Evolutionary conservation across 2,329 filamentous ascomycete species (phyloP), one percentile per base, ranked within the genome.

Genomic region (Ascochyta koolunga): DNA sequence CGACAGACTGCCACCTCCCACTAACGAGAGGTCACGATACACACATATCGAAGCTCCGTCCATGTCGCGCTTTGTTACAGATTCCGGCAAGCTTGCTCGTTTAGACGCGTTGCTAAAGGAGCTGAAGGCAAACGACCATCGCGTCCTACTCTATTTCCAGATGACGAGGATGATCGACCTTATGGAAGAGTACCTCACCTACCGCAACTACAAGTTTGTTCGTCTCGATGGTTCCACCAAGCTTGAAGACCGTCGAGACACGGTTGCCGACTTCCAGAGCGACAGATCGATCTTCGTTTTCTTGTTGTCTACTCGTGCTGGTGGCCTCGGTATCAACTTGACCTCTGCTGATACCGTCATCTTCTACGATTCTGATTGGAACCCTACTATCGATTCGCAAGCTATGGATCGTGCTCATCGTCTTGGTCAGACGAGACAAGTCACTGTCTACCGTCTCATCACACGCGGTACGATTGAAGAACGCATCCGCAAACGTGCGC

Each of bases 151-250:
- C 18, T 99, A 99, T 82, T 99, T 99, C 90, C 95, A 99, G 81
- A 99, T 99, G 95, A 99, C 95, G 4, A 90, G 91, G 71, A 99
- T 99, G 95, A 98, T 99, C 71, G 93, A 99, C 74, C 81, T 99
- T 56, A 98, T 98, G 90, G 95, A 99, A 75, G 95, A 99, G 77
- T 99, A 98, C 67, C 82, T 99, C 54, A 98, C 95, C 0, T 98
- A 98, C 79, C 91, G 95, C 73, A 97, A 98, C 78, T 98, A 96
- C 87, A 97, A 96, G 77, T 99, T 97, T 78, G 96, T 93, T 69
- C 90, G 95, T 56, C 83, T 99, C 38, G 95, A 99, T 69, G 95
- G 95, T 71, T 96, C 92, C 16, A 99, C 95, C 37, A 99, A 98
- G 76, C 83, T 99, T 45, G 95, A 99, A 75, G 95, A 99, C 74